Evolutionary conservation across 2,329 filamentous ascomycete genomes (phyloP), one percentile per base, ranked within the genome.

Genomic region (Boeremia lycopersici): DNA sequence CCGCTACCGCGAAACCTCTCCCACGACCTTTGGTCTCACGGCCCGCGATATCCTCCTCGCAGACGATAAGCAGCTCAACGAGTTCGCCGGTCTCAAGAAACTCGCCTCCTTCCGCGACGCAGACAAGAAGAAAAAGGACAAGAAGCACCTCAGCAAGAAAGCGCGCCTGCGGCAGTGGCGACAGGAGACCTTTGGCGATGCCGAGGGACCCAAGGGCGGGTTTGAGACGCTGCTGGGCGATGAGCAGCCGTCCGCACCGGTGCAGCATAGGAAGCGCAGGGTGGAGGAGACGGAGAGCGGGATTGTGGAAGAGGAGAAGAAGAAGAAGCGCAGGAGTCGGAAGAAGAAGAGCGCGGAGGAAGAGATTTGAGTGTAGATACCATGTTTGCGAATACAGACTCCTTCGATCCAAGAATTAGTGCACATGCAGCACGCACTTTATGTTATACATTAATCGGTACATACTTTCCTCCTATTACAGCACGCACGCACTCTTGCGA

Each of bases 51-150:
- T 99, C 65, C 84, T 99, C 30, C 91, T 96, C 62, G 91, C 93
- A 0, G 89, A 89, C 39, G 95, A 99, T 77, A 81, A 86, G 41
- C 86, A 88, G 48, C 85, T 99, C 61, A 99, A 99, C 75, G 83
- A 93, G 62, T 99, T 89, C 70, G 93, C 89, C 5, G 93, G 95
- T 6, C 80, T 99, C 69, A 99, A 99, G 83, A 98, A 97, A 79
- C 84, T 97, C 56, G 93, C 93, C 4, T 82, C 90, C 5, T 99
- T 95, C 80, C 85, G 95, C 52, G 93, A 97, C 72, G 80, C 82
- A 3, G 90, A 93, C 67, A 95, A 96, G 83, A 98, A 98, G 82
- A 83, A 84, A 63, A 89, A 88, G 68, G 95, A 99, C 71, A 86
- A 87, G 78, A 96, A 96, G 82, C 84, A 85, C 66, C 82, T 98